Conservation (phyloP, 257 asterid species). For the Nicotiana benthamiana region DNA sequence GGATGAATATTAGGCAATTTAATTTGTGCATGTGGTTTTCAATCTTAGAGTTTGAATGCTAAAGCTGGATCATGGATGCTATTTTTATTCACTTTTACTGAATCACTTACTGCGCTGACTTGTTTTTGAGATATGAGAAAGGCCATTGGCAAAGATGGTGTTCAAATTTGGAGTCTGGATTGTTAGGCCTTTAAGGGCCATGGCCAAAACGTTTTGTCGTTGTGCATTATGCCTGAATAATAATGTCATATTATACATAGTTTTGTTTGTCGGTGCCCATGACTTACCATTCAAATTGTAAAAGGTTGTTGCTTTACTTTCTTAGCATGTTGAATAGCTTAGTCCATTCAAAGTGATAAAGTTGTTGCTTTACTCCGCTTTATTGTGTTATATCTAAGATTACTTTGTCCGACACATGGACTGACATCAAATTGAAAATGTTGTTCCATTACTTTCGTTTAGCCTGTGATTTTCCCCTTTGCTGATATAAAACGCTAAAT, state of each 20-base stretch:
- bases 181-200: not conserved
- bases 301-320: not conserved
- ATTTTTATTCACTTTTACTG: not conserved
- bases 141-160: not conserved
- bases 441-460: not conserved
- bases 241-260: not conserved
- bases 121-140: not conserved
- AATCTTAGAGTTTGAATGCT: not conserved
- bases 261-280: not conserved
- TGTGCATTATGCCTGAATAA: not conserved
- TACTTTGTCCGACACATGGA: not conserved
- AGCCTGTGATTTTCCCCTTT: not conserved
- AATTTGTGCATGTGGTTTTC: not conserved
- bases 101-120: not conserved
- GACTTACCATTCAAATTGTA: not conserved
- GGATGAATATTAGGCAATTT: not conserved
- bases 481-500: not conserved
- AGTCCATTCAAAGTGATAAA: not conserved
- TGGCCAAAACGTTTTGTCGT: not conserved
- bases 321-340: not conserved
- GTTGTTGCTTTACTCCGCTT: not conserved
- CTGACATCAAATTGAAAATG: not conserved
- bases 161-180: not conserved
- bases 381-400: not conserved
- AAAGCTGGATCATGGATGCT: not conserved